phyloP scores from a whole-genome alignment of 345 rosid species.

The Noccaea bulbosa region DNA sequence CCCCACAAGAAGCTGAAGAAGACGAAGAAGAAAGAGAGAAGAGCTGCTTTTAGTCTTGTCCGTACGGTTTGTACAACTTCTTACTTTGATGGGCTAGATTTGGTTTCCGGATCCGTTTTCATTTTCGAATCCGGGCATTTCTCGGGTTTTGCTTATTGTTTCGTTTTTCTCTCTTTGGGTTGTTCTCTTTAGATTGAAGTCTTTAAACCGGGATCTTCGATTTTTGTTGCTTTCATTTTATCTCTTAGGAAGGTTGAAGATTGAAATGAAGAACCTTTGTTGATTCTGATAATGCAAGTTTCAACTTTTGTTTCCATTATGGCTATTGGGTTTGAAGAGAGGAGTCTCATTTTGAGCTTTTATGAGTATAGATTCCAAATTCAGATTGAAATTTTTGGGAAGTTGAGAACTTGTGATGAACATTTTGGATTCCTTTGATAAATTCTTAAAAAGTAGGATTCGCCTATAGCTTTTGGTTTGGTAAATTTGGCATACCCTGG shows the following conservation, averaged over 20 bases:
- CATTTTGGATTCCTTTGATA: conserved; percentile 32
- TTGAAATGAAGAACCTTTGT: conserved; percentile 28
- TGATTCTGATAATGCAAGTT: conserved; percentile 1
- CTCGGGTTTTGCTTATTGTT: conserved; percentile 22
- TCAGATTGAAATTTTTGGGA: conserved; percentile 12
- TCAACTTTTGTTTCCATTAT: background rate
- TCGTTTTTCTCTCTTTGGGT: conserved; percentile 11
- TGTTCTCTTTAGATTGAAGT: conserved; percentile 30
- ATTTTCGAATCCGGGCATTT: conserved; percentile 24
- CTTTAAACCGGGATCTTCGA: conserved; percentile 10
- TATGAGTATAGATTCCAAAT: background rate
- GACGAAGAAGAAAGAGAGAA: conserved; percentile 4
- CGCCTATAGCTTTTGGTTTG: conserved; percentile 31
- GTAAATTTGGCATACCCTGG: conserved; percentile 41
- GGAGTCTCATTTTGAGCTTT: conserved; percentile 3
- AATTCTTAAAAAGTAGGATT: conserved; percentile 28
- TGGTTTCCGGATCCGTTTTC: conserved; percentile 37
- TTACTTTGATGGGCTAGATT: conserved; percentile 5
- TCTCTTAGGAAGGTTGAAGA: conserved; percentile 29
- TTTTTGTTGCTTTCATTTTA: conserved; percentile 25
- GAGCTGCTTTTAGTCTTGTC: conserved; percentile 9
- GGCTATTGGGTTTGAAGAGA: conserved; percentile 10
- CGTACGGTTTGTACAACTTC: conserved; percentile 33
- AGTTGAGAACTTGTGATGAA: conserved; percentile 4
- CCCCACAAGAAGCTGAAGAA: conserved; percentile 10